Percentiles rank a stretch among this genome's conserved stretches.
phyloP scores from a whole-genome alignment of 495 filamentous ascomycete species.

The Immersiella caudata region DNA sequence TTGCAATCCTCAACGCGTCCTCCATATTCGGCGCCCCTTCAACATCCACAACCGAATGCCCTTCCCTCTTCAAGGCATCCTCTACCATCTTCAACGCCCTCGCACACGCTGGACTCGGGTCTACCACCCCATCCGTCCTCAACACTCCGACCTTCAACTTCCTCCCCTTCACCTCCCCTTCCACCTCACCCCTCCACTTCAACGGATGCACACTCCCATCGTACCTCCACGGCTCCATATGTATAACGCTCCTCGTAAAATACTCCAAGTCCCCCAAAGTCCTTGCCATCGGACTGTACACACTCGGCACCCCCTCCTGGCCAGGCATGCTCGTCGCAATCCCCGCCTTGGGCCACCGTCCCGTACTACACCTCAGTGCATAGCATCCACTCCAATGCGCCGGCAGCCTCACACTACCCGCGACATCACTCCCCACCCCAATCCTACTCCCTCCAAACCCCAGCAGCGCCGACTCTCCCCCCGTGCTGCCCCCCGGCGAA shows the following conservation, averaged over 20 bases:
- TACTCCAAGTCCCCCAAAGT: conserved; percentile 84
- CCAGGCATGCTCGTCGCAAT: conserved; percentile 89
- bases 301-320: conserved; percentile 87
- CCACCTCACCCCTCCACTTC: conserved; percentile 68
- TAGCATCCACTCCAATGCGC: conserved; percentile 94
- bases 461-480: conserved; percentile 84
- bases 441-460: conserved; percentile 83
- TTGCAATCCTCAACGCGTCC: conserved; percentile 76
- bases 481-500: conserved; percentile 89
- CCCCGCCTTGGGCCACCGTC: conserved; percentile 87
- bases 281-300: conserved; percentile 92
- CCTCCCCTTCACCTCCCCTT: conserved; percentile 57
- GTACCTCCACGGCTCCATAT: conserved; percentile 91
- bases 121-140: conserved; percentile 81
- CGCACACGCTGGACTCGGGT: conserved; percentile 80
- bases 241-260: conserved; percentile 76
- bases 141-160: conserved; percentile 76
- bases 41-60: conserved; percentile 78
- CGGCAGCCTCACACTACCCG: conserved; percentile 85
- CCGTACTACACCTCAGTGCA: conserved; percentile 88
- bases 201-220: conserved; percentile 86
- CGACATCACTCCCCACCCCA: conserved; percentile 92
- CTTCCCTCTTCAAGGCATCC: conserved; percentile 65
- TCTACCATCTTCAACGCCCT: conserved; percentile 75
- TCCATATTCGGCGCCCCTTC: conserved; percentile 62